A percentile compares a stretch with the other conserved stretches of the same genome.
Evolutionary conservation across 2,329 filamentous ascomycete species (phyloP).

Genomic region (Raffaelea deltoideospora): DNA sequence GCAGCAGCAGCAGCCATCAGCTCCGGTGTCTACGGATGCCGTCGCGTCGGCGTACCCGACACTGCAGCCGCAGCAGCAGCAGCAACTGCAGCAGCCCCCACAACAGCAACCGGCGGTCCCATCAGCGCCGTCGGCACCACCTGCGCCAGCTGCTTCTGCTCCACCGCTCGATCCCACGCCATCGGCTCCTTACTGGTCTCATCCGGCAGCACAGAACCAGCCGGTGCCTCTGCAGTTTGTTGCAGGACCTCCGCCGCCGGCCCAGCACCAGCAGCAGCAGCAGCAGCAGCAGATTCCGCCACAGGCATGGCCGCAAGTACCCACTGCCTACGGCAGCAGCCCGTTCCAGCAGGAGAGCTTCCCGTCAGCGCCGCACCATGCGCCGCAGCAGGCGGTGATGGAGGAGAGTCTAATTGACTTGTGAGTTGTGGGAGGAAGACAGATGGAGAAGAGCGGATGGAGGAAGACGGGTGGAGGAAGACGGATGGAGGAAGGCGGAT

Average conservation of each 20-base stretch:
- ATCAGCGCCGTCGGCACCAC: conserved; percentile 15
- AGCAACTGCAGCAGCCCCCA: conserved; percentile 8
- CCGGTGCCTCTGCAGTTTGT: conserved; percentile 16
- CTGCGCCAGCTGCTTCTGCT: conserved; percentile 18
- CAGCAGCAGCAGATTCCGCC: conserved; percentile 7
- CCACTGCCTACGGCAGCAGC: conserved; percentile 23
- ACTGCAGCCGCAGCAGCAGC: conserved; percentile 18
- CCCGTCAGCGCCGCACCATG: conserved; percentile 49
- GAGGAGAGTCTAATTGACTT: conserved; percentile 75
- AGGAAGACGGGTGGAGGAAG: not conserved
- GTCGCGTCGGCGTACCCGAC: conserved; percentile 36
- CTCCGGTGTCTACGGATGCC: conserved; percentile 25
- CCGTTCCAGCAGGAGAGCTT: conserved; percentile 47
- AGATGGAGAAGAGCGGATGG: too few relatives aligned
- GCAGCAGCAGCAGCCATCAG: conserved; percentile 14
- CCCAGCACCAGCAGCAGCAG: conserved; percentile 4
- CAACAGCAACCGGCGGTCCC: conserved; percentile 14
- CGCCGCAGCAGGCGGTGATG: conserved; percentile 40
- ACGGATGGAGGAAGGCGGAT: not conserved
- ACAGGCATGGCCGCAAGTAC: conserved; percentile 20
- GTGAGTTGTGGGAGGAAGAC: not conserved
- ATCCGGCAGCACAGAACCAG: conserved; percentile 24
- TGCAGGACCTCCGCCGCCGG: conserved; percentile 19
- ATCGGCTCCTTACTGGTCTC: conserved; percentile 32
- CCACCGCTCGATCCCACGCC: conserved; percentile 10